A percentile compares a stretch with the other conserved stretches of the same genome.
phyloP scores from a whole-genome alignment of 768 basidiomycete species.

The Rickenella mellea region DNA sequence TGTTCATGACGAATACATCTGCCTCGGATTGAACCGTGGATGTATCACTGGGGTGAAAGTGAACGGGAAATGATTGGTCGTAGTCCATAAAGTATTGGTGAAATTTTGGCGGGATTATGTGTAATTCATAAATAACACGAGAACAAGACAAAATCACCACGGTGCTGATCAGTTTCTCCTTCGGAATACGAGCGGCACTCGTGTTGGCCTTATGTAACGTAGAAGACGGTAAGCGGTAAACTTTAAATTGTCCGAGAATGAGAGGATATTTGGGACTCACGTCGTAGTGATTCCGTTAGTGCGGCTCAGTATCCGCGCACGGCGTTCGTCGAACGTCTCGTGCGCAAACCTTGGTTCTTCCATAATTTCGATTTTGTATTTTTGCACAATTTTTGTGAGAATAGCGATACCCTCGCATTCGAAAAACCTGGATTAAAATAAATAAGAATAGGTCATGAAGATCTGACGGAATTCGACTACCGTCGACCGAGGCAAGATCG shows the following conservation, averaged over 20 bases:
- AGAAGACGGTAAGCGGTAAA: too few species aligned
- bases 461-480: slow-evolving; percentile 13
- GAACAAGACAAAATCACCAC: too few species aligned
- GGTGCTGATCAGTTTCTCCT: too few species aligned
- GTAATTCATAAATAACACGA: too few species aligned
- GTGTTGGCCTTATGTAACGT: slow-evolving; percentile 9
- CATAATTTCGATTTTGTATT: slow-evolving; percentile 37
- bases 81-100: too few species aligned
- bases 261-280: slow-evolving; percentile 21
- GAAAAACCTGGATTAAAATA: slow-evolving; percentile 19
- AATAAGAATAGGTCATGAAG: not conserved
- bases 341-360: slow-evolving; percentile 39
- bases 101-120: too few species aligned
- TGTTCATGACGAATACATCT: too few species aligned
- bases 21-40: too few species aligned
- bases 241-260: not conserved
- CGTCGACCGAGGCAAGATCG: slow-evolving; percentile 37
- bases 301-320: slow-evolving; percentile 28
- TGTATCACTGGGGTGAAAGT: too few species aligned
- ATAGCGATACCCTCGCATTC: slow-evolving; percentile 43
- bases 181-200: slow-evolving; percentile 12
- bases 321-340: slow-evolving; percentile 38
- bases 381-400: slow-evolving; percentile 37
- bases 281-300: slow-evolving; percentile 31
- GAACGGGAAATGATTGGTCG: too few species aligned